Conservation (phyloP, 108 stramenopile species). For the Ochromonas danica region DNA sequence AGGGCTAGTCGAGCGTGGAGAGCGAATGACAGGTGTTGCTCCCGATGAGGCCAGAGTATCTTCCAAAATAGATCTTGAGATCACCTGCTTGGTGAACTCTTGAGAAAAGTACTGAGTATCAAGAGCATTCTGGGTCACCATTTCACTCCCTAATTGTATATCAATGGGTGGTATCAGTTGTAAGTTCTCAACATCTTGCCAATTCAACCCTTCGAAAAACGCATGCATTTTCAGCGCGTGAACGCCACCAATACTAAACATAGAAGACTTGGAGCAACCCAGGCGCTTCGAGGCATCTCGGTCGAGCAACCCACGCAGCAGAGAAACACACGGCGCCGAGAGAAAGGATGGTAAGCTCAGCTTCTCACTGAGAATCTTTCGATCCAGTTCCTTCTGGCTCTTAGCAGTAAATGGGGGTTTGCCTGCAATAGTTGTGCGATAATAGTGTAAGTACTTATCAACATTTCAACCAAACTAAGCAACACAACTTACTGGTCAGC, state of each 20-base stretch:
- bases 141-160: background rate
- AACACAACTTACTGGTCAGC: too few species aligned
- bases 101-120: background rate
- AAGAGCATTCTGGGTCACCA: background rate
- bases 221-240: constrained; percentile 76
- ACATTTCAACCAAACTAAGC: too few species aligned
- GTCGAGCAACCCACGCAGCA: constrained; percentile 19
- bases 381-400: constrained; percentile 81
- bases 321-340: background rate
- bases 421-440: too few species aligned
- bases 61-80: background rate
- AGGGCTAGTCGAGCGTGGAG: background rate
- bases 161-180: constrained; percentile 1
- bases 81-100: background rate
- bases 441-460: too few species aligned
- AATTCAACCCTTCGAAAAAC: constrained; percentile 81
- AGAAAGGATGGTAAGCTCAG: constrained; percentile 43
- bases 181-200: constrained; percentile 68
- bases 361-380: constrained; percentile 88
- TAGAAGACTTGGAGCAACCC: constrained; percentile 80
- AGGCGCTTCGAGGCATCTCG: constrained; percentile 59
- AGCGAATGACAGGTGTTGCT: background rate
- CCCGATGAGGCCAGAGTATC: background rate
- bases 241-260: constrained; percentile 96
- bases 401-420: constrained; percentile 83